Evolutionary conservation across 139 green algal species (phyloP), one percentile per base, ranked within the genome.

Genomic region (Chlorella sp.): DNA sequence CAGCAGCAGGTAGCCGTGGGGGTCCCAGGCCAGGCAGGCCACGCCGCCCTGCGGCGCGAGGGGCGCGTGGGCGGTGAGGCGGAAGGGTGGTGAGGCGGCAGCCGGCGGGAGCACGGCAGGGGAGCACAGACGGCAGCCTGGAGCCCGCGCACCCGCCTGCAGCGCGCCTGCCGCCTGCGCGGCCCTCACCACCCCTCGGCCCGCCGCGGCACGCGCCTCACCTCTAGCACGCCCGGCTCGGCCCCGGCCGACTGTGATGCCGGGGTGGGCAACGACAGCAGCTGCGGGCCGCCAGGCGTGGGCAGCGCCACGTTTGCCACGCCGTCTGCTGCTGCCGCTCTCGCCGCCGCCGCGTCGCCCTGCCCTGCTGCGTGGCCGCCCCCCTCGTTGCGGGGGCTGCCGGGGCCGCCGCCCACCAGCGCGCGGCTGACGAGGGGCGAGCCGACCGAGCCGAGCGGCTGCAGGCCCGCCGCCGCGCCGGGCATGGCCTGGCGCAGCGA

Each of bases 1-100:
- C 45, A 90, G 53, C 61, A 94, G 80, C 67, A 82, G 76, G 72
- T 92, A 94, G 8, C 90, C 91, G 15, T 67, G 36, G 2, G 65
- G 29, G 6, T 83, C 86, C 90, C 91, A 95, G 14, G 85, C 84
- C 56, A 96, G 35, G 6, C 74, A 73, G 1, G 79, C 60, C 25
- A 93, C 75, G 19, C 71, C 78, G 14, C 68, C 80, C 72, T 94
- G 79, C 56, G 91, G 61, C 36, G 48, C 50, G 17, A 78, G 36
- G 19, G 46, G 51, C n/a, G n/a, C n/a, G 60, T 15, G 56, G 64
- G 27, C 48, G 68, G 42, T 67, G 64, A 45, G 17, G 51, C 11
- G 11, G 11, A 59, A 5, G 51, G 51, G 29, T 8, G 11, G 36
- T 68, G 61, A 53, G 38, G 36, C 33, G n/a, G 2, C 38, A 53